Evolutionary conservation across 2,329 filamentous ascomycete species (phyloP).

Genomic region (Rutstroemia sp.): DNA sequence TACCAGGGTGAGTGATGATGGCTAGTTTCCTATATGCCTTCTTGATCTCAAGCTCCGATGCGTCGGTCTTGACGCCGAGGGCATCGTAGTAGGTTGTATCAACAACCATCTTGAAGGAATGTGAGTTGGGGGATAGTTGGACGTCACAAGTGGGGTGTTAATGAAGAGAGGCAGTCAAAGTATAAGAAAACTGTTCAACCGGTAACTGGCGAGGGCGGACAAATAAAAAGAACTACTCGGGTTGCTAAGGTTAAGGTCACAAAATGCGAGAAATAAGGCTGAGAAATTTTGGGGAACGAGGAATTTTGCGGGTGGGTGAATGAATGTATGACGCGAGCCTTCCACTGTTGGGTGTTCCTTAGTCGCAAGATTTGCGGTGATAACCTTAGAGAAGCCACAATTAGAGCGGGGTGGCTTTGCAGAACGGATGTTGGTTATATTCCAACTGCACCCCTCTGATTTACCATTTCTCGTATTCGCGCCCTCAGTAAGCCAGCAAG

Average conservation of each 20-base stretch:
- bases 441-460: too few relatives aligned
- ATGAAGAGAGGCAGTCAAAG: not conserved
- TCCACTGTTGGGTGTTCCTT: too few relatives aligned
- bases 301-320: not conserved
- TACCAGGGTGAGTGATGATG: slow-evolving; percentile 68
- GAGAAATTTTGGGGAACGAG: not conserved
- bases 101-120: slow-evolving; percentile 22
- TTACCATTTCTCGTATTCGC: too few relatives aligned
- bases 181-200: too few relatives aligned
- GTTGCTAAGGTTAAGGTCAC: too few relatives aligned
- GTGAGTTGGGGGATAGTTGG: not conserved
- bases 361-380: too few relatives aligned
- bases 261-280: not conserved
- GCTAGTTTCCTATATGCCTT: slow-evolving; percentile 94
- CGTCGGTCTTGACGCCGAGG: slow-evolving; percentile 75
- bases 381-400: too few relatives aligned
- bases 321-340: not conserved
- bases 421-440: too few relatives aligned
- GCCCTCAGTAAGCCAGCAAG: too few relatives aligned
- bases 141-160: not conserved
- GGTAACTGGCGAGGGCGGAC: not conserved
- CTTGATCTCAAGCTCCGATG: slow-evolving; percentile 89
- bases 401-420: too few relatives aligned
- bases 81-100: slow-evolving; percentile 49
- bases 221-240: too few relatives aligned